Evolutionary conservation across 352 stramenopile species (phyloP).

Genomic region (Saprolegnia parasitica): DNA sequence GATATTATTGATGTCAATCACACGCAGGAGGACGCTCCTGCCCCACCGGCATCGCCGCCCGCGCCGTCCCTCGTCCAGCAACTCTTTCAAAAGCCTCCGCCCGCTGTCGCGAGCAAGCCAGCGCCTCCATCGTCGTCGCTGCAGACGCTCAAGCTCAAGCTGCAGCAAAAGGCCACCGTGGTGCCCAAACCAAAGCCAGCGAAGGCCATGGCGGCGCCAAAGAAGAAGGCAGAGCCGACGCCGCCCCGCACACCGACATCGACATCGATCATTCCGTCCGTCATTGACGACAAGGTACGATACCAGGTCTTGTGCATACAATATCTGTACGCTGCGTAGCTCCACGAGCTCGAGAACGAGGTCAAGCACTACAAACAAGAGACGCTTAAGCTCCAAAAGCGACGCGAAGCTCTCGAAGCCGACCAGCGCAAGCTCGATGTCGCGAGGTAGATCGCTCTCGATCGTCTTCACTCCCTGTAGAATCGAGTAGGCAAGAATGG

Average conservation of each 20-base stretch:
- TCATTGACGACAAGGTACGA: slow-evolving; percentile 72
- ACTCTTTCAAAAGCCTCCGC: slow-evolving; percentile 38
- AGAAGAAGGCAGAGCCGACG: background rate
- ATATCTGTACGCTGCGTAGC: slow-evolving; percentile 18
- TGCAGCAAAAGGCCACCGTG: slow-evolving; percentile 16
- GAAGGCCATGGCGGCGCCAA: background rate
- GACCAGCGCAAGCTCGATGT: slow-evolving; percentile 65
- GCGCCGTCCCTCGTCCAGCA: slow-evolving; percentile 51
- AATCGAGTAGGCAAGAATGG: slow-evolving; percentile 47
- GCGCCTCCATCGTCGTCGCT: background rate
- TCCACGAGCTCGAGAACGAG: slow-evolving; percentile 69
- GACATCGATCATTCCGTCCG: slow-evolving; percentile 41
- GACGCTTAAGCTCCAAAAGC: slow-evolving; percentile 67
- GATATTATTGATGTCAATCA: slow-evolving; percentile 34
- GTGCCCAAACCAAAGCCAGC: slow-evolving; percentile 13
- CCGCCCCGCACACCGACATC: background rate
- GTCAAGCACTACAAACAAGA: slow-evolving; percentile 84
- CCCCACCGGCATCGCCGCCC: slow-evolving; percentile 8
- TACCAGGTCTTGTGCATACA: background rate
- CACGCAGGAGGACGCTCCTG: slow-evolving; percentile 20
- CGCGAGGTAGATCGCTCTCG: slow-evolving; percentile 45
- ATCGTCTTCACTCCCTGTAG: slow-evolving; percentile 45
- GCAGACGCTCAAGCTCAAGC: slow-evolving; percentile 17
- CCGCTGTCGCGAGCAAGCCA: slow-evolving; percentile 6
- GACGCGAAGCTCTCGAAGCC: slow-evolving; percentile 30